Base-by-base conservation (phyloP, 2,329 filamentous ascomycete species). In the Tolypocladium tropicale region DNA sequence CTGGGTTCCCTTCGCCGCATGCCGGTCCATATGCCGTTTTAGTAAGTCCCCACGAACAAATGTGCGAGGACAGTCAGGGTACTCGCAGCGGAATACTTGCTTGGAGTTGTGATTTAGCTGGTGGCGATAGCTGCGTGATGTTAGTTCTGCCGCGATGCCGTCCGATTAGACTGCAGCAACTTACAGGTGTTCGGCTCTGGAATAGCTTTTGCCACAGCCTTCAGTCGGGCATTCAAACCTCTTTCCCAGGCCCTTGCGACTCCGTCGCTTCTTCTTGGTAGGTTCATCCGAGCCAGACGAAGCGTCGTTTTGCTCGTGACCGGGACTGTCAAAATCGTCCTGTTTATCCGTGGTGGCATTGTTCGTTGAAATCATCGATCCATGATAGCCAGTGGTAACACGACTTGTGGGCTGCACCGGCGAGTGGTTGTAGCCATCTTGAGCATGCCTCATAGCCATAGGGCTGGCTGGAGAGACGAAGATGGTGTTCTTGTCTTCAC, bases 91-190 rank as follows among this genome's bases (percentile, higher is more conserved):
- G 69, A 95, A 97, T 55, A 96, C 95, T 68, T 95, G 90, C 73
- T 96, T 96, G 21, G 93, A 93, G 56, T 89, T 88, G 73, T 97
- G 94, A 69, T 99, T 99, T 63, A 97, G 75, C 74, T 97, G 92
- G 73, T 97, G 93, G 50, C 94, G 85, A 74, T 96, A 84, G 50
- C 83, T 86, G 58, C 23, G 43, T 33, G 16, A 53, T 23, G 55
- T 63, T 37, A 61, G 59, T 39, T 30, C 28, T 37, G 25, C 9
- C 2, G 28, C 16, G 14, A 16, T n/a, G 46, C 9, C 28, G 46
- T 11, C 7, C 7, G 28, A 33, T 16, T 11, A 2, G 28, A 11
- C 4, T 12, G 18, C 16, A 14, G 46, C 10, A 7, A 50, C 79
- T 79, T 82, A 96, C 76, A 99, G 77, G 76, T 99, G 94, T 73